Conservation (phyloP, 2,329 filamentous ascomycete species). For the Calonectria fujianensis region DNA sequence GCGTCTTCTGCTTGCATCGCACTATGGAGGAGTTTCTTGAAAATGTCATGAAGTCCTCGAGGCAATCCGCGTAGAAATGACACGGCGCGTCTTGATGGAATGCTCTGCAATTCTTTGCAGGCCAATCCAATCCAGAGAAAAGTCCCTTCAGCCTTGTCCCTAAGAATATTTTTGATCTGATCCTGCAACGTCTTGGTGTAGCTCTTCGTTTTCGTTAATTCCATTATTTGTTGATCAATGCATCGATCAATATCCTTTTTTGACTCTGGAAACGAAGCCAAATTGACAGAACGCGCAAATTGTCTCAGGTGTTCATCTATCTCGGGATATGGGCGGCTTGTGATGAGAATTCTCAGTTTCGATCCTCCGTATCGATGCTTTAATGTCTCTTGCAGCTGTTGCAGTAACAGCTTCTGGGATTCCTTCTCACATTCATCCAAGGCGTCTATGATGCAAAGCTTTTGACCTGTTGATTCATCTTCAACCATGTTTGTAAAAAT, state of each 20-base stretch:
- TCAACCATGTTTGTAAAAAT: slow-evolving; percentile 42
- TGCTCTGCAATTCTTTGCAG: slow-evolving; percentile 45
- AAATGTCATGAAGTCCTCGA: slow-evolving; percentile 40
- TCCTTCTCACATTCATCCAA: slow-evolving; percentile 50
- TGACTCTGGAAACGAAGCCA: slow-evolving; percentile 48
- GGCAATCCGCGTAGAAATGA: slow-evolving; percentile 47
- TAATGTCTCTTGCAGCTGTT: slow-evolving; percentile 42
- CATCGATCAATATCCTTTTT: slow-evolving; percentile 46
- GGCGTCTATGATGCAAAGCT: slow-evolving; percentile 50
- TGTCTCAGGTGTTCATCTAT: slow-evolving; percentile 31
- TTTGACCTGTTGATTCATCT: slow-evolving; percentile 41
- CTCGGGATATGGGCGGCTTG: slow-evolving; percentile 45
- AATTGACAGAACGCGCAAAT: slow-evolving; percentile 46
- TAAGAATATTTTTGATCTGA: slow-evolving; percentile 45
- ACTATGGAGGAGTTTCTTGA: not conserved
- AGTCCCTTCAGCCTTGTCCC: slow-evolving; percentile 49
- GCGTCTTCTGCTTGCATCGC: not conserved
- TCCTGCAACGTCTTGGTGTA: slow-evolving; percentile 44
- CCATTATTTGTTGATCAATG: slow-evolving; percentile 46
- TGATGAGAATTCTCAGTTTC: slow-evolving; percentile 44
- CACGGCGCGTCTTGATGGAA: slow-evolving; percentile 50
- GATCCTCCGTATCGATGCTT: not conserved
- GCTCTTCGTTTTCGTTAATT: slow-evolving; percentile 41
- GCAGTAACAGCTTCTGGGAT: slow-evolving; percentile 41
- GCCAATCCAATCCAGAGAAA: slow-evolving; percentile 54